Base-by-base conservation (phyloP, 1,284 basidiomycete genomes). In the Boletus smithii region DNA sequence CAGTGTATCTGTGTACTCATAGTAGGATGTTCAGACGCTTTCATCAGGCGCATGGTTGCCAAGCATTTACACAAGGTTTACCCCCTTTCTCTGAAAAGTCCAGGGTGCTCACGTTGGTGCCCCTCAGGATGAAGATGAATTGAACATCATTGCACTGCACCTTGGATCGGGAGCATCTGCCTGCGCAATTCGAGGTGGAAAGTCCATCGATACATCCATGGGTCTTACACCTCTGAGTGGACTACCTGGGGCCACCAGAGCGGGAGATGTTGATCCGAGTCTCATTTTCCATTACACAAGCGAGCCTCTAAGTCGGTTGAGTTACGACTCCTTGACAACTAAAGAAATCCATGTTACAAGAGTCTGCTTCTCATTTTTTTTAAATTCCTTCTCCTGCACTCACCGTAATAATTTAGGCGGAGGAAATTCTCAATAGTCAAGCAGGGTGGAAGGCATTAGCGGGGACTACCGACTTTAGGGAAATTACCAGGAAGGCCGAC, bases 281-380 rank as follows among this genome's bases (percentile, higher is more conserved):
- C 77, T 92, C 38, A 85, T 94, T 58, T 92, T 94, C 69, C 91
- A 94, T 66, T 88, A 88, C 64, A 85, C 85, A 24, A 79, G 78
- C 53, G 77, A 81, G 9, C 45, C 53, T 30, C n/a, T 31, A 3
- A 49, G 45, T 14, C 45, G 64, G 56, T 75, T 83, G 51, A 77
- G 75, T 20, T 78, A 83, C 56, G 73, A 76, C 46, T 71, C 74
- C 23, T 60, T 55, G 24, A 56, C 68, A 42, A 70, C 73, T n/a
- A 69, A 71, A 29, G 71, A 81, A 43, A 70, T 89, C 38, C 79
- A 78, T 35, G 81, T 93, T 37, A 86, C 86, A 5, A 74, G 77
- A 55, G 74, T 74, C 27, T 24, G 61, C n/a, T 31, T 20, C 17
- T 22, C 16, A 1, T 51, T 30, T 22, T 24, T 22, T 5, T 29